Evolutionary conservation across 495 filamentous ascomycete species (phyloP).

Genomic region (Neurospora sp.): DNA sequence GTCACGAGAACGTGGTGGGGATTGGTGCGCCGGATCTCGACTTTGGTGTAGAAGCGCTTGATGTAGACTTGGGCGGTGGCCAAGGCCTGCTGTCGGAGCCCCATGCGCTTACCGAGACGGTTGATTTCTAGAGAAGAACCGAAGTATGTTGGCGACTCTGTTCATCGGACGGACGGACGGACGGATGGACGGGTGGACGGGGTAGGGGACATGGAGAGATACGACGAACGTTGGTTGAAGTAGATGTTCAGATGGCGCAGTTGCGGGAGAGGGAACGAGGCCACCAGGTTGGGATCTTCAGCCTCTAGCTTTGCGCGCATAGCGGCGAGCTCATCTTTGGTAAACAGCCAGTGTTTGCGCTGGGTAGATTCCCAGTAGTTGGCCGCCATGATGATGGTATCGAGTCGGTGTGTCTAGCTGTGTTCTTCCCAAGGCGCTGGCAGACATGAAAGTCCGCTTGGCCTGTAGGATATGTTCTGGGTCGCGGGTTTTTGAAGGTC

Average conservation of each 20-base stretch:
- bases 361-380: conserved; percentile 97
- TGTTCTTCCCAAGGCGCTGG: neutral
- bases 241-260: conserved; percentile 78
- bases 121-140: conserved; percentile 50
- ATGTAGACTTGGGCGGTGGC: conserved; percentile 93
- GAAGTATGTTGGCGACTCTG: neutral
- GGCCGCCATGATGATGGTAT: conserved; percentile 60
- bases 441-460: neutral
- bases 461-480: neutral
- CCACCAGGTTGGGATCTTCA: conserved; percentile 56
- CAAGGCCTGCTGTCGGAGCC: conserved; percentile 80
- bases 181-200: neutral
- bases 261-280: conserved; percentile 73
- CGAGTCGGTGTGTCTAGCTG: neutral
- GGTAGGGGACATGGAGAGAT: neutral
- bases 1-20: conserved; percentile 87
- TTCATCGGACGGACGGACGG: neutral
- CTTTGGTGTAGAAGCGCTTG: conserved; percentile 84
- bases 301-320: conserved; percentile 64
- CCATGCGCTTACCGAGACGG: conserved; percentile 68
- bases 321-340: conserved; percentile 62
- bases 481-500: neutral
- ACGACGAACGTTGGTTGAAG: conserved; percentile 72
- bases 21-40: conserved; percentile 86
- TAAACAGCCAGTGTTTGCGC: conserved; percentile 79